These are phyloP conservation scores for Amaranthus hypochondriacus DNA, from an alignment of 148 eudicot species.

Conservation along the genomic window DNA sequence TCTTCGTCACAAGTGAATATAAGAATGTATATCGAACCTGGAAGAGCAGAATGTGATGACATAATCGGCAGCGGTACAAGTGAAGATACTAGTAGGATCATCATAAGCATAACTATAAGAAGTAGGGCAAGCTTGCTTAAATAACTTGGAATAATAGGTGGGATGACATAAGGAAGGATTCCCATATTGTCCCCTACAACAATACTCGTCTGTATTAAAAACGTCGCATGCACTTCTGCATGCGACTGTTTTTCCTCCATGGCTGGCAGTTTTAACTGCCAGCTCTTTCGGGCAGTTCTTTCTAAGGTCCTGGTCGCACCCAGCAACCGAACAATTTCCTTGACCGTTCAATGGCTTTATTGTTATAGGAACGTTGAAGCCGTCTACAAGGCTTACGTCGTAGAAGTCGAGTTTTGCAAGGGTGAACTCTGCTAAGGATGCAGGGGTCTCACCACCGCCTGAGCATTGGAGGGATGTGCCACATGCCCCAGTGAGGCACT, in stretches of 20 bases:
- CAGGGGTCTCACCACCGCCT: conserved; percentile 46
- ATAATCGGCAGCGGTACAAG: conserved; percentile 62
- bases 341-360: conserved; percentile 50
- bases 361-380: conserved; percentile 65
- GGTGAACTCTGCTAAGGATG: conserved; percentile 74
- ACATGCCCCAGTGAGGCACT: conserved; percentile 56
- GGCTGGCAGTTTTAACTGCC: conserved; percentile 18
- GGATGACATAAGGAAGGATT: conserved; percentile 53
- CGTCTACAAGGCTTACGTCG: conserved; percentile 93
- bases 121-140: conserved; percentile 73
- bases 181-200: conserved; percentile 62
- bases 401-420: conserved; percentile 56
- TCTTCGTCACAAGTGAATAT: too few species aligned
- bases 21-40: conserved; percentile 30
- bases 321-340: conserved; percentile 66
- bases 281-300: conserved; percentile 61
- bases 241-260: conserved; percentile 46
- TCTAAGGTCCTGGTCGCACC: conserved; percentile 59
- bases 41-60: conserved; percentile 62
- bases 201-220: conserved; percentile 69
- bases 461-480: conserved; percentile 47
- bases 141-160: conserved; percentile 59
- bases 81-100: conserved; percentile 72
- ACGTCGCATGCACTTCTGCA: conserved; percentile 89
- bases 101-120: conserved; percentile 87